Base-by-base conservation (phyloP, 306 rosid genomes). In the Acacia crassicarpa region DNA sequence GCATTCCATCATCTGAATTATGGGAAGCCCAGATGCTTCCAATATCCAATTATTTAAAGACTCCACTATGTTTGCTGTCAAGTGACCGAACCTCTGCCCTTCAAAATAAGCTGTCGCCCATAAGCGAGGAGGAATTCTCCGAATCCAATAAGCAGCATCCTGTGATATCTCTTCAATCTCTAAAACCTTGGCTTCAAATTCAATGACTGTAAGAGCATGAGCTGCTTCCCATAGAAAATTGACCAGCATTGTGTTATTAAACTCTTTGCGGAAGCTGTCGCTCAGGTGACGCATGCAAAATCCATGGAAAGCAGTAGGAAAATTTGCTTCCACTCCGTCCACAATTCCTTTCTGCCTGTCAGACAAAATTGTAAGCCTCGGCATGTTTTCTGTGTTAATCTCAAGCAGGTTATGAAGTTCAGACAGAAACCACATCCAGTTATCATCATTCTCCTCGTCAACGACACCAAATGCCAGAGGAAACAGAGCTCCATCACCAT, bases 61-160 rank as follows among this genome's bases (percentile, higher is more conserved):
- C 82, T 93, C 97, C 35, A 88, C 87, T 58, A 88, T 83, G 81
- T 93, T 93, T 40, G 94, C 95, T 33, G 97, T 88, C 91, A 93
- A 80, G 83, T 91, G 94, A 72, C 93, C 94, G 65, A 93, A 93
- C 65, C 97, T 73, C 30, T 93, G 93, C 49, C 97, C 97, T 83
- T 91, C 97, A 86, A 93, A 93, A 74, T 93, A 91, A 56, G 97
- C 97, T 25, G 95, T 91, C 40, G 95, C 95, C 97, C 97, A 93
- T 49, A 89, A 74, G 16, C 93, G 94, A 80, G 97, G 88, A 33
- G 97, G 97, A 62, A 93, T 83, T 74, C 90, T 83, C 46, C 94
- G 84, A 68, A 93, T 93, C 97, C 97, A 93, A 75, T 83, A 90
- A 30, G 94, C 95, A 69, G 97, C 97, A 78, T 93, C 95, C 85